phyloP scores from a whole-genome alignment of 805 yeast species.

The Naumovozyma castellii region DNA sequence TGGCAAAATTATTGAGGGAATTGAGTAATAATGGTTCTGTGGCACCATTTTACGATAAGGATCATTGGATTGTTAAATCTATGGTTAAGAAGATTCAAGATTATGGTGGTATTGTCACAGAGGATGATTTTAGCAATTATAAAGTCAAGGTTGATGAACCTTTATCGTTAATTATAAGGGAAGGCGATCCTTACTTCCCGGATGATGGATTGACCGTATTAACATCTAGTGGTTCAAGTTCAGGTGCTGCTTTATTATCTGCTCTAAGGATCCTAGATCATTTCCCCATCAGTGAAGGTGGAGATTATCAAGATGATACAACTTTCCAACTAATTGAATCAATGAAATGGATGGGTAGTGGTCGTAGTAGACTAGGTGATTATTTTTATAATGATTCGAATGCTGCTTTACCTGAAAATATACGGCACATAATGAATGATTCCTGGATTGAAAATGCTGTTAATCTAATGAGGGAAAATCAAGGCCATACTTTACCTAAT shows the following conservation, averaged over 20 bases:
- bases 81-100: slow-evolving; percentile 42
- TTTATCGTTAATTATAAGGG: slow-evolving; percentile 17
- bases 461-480: slow-evolving; percentile 41
- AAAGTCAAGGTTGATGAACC: slow-evolving; percentile 38
- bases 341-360: slow-evolving; percentile 91
- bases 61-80: slow-evolving; percentile 59
- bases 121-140: slow-evolving; percentile 60
- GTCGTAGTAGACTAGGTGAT: slow-evolving; percentile 81
- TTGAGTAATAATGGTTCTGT: slow-evolving; percentile 72
- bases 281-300: slow-evolving; percentile 33
- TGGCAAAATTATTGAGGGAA: slow-evolving; percentile 56
- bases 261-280: slow-evolving; percentile 60
- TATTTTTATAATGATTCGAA: slow-evolving; percentile 16
- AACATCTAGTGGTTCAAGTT: slow-evolving; percentile 63
- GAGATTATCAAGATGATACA: slow-evolving; percentile 40
- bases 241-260: slow-evolving; percentile 73
- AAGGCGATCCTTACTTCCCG: slow-evolving; percentile 25
- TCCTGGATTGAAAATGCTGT: slow-evolving; percentile 52
- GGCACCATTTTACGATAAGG: slow-evolving; percentile 74
- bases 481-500: slow-evolving; percentile 40
- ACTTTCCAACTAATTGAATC: slow-evolving; percentile 69
- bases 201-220: slow-evolving; percentile 38
- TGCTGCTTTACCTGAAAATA: slow-evolving; percentile 27
- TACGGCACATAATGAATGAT: slow-evolving; percentile 36
- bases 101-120: slow-evolving; percentile 58